These are phyloP conservation scores for Colletotrichum sp. DNA, from an alignment of 2,329 filamentous ascomycete species.

Conservation along the genomic window DNA sequence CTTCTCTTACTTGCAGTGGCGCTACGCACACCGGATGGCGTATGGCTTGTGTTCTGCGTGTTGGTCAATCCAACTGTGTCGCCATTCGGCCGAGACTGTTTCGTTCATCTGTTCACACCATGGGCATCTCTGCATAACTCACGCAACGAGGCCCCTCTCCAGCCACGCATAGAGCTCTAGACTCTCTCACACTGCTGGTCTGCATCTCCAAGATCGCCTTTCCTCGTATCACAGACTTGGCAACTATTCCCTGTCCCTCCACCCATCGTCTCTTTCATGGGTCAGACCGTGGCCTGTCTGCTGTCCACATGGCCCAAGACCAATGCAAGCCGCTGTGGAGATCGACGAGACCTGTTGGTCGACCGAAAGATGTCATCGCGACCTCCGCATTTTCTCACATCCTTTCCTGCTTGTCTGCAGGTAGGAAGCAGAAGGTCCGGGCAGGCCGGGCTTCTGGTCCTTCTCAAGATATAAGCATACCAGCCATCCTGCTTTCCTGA, in stretches of 20 bases:
- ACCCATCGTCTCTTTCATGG: not conserved
- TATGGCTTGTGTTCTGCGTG: not conserved
- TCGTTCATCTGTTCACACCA: not conserved
- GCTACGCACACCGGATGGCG: not conserved
- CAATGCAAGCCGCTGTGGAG: slow-evolving; percentile 21
- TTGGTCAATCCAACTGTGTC: not conserved
- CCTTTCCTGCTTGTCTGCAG: not conserved
- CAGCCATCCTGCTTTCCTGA: slow-evolving; percentile 10
- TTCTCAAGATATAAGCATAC: slow-evolving; percentile 20
- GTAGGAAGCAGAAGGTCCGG: not conserved
- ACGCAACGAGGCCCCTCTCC: not conserved
- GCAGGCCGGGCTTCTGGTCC: not conserved
- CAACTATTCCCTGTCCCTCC: not conserved
- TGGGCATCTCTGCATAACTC: not conserved
- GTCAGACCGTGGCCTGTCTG: not conserved
- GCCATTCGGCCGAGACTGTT: not conserved
- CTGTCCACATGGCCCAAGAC: slow-evolving; percentile 8
- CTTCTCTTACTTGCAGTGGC: slow-evolving; percentile 1
- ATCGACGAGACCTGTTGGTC: slow-evolving; percentile 8
- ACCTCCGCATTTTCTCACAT: not conserved
- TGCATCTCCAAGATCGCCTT: slow-evolving; percentile 7
- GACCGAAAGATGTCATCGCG: slow-evolving; percentile 18
- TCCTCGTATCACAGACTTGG: slow-evolving; percentile 24
- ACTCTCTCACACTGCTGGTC: not conserved
- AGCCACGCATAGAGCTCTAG: not conserved